These are phyloP conservation scores for Kwoniella shivajii DNA, from an alignment of 1,284 basidiomycete species.

Conservation along the genomic window DNA sequence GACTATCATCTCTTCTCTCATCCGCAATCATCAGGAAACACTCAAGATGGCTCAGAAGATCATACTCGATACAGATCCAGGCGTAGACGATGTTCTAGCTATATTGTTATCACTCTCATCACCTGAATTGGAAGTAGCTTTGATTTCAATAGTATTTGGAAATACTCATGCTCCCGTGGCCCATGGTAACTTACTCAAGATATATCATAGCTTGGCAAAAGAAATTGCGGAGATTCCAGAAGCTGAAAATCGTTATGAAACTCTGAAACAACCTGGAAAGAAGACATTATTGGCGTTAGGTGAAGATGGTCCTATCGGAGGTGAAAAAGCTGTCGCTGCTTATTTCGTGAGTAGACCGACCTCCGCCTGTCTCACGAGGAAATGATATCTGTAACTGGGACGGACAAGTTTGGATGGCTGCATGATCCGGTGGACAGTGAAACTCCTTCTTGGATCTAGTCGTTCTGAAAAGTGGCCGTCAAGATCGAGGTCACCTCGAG, in stretches of 20 bases:
- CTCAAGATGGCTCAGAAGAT: slow-evolving; percentile 41
- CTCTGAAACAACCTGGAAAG: slow-evolving; percentile 60
- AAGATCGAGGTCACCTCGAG: too few relatives aligned
- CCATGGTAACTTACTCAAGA: slow-evolving; percentile 70
- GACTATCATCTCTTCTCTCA: too few relatives aligned
- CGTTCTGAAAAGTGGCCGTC: too few relatives aligned
- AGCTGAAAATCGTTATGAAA: slow-evolving; percentile 64
- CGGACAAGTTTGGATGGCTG: too few relatives aligned
- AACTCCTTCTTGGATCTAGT: too few relatives aligned
- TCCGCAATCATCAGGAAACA: too few relatives aligned
- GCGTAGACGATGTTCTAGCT: slow-evolving; percentile 87
- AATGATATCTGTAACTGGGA: too few relatives aligned
- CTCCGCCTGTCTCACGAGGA: too few relatives aligned
- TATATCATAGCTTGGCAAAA: slow-evolving; percentile 69
- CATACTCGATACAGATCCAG: slow-evolving; percentile 57
- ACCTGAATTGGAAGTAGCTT: slow-evolving; percentile 18
- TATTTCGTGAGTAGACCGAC: slow-evolving; percentile 64
- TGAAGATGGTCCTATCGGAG: slow-evolving; percentile 71
- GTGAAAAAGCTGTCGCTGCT: slow-evolving; percentile 74
- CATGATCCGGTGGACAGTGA: too few relatives aligned
- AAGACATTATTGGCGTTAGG: slow-evolving; percentile 71
- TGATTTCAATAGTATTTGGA: slow-evolving; percentile 63
- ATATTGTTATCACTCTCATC: slow-evolving; percentile 54
- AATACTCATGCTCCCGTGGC: slow-evolving; percentile 65
- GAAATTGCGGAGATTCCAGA: slow-evolving; percentile 67